Conservation (phyloP, 2,329 filamentous ascomycete genomes). For the Knufia petricola region DNA sequence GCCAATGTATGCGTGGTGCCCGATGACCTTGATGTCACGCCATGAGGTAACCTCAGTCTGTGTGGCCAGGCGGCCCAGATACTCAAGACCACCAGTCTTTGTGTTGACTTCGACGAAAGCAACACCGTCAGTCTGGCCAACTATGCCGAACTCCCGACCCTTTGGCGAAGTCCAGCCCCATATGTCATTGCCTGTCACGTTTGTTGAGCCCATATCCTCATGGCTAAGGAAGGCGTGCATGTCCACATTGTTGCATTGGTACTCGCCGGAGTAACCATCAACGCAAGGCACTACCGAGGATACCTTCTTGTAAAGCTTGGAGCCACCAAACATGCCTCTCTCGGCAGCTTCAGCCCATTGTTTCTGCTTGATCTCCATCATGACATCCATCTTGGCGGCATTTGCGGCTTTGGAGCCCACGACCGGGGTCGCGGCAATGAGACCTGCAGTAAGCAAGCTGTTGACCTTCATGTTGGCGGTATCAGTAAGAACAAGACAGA, state of each 20-base stretch:
- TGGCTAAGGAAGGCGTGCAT: conserved; percentile 18
- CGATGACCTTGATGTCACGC: conserved; percentile 32
- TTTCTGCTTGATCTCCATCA: too few relatives aligned
- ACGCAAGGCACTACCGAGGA: too few relatives aligned
- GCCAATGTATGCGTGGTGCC: conserved; percentile 33
- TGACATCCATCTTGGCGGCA: too few relatives aligned
- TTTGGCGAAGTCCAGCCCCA: conserved; percentile 42
- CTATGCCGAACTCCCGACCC: conserved; percentile 42
- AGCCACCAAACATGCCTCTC: too few relatives aligned
- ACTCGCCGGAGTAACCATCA: too few relatives aligned
- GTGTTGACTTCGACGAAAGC: conserved; percentile 41
- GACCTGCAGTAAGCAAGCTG: too few relatives aligned
- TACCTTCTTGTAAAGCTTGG: too few relatives aligned
- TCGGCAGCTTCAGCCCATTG: too few relatives aligned
- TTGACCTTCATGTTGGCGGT: too few relatives aligned
- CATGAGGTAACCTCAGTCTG: conserved; percentile 30
- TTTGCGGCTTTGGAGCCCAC: too few relatives aligned
- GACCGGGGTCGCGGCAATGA: too few relatives aligned
- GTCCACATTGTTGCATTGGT: conserved; percentile 11
- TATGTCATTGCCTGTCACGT: conserved; percentile 12
- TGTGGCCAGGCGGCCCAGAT: conserved; percentile 37
- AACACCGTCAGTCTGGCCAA: conserved; percentile 43
- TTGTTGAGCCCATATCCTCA: conserved; percentile 11
- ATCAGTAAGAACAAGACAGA: too few relatives aligned
- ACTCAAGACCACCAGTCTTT: conserved; percentile 35